Evolutionary conservation across 345 rosid genomes (phyloP), one percentile per base, ranked within the genome.

Genomic region (Acer negundo): DNA sequence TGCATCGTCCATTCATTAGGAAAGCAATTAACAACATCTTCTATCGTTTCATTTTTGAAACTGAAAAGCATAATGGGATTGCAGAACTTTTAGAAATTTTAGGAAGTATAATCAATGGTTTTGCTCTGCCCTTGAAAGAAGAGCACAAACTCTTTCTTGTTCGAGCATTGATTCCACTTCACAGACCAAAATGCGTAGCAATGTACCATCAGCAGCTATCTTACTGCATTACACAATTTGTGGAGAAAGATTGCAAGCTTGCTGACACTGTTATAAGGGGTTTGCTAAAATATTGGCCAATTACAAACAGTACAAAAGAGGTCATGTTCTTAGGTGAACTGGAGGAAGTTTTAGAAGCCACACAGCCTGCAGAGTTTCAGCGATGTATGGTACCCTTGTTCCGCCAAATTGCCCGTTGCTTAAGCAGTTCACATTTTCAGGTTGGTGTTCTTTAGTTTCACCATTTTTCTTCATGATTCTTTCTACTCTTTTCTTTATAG

Each of bases 121-220:
- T 93, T 69, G 97, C 96, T 65, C 86, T 93, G 80, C 96, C 97
- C 19, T 76, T 93, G 70, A 93, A 93, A 71, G 97, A 93, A 82
- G 97, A 93, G 84, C 97, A 93, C 80, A 93, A 93, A 83, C 96
- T 93, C 75, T 93, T 93, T 81, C 97, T 93, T 75, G 89, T 91
- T 63, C 88, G 97, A 67, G 96, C 92, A 2, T 81, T 93, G 67
- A 89, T 91, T 78, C 97, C 97, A 22, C 91, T 93, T n/a, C 97
- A 93, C 81, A 93, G 90, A 78, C 92, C 96, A 40, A 91, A 93
- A 77, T 91, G 93, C 61, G 80, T 91, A 51, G 83, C 94, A 6
- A 83, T 85, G 87, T 93, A 93, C 80, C 89, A 91, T 75, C 97
- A 91, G 82, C 97, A 93, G 86, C 82, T 93, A 51, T 89, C 94